Evolutionary conservation across 2,329 filamentous ascomycete genomes (phyloP).

Genomic region (Neofusicoccum kwambonambiense): DNA sequence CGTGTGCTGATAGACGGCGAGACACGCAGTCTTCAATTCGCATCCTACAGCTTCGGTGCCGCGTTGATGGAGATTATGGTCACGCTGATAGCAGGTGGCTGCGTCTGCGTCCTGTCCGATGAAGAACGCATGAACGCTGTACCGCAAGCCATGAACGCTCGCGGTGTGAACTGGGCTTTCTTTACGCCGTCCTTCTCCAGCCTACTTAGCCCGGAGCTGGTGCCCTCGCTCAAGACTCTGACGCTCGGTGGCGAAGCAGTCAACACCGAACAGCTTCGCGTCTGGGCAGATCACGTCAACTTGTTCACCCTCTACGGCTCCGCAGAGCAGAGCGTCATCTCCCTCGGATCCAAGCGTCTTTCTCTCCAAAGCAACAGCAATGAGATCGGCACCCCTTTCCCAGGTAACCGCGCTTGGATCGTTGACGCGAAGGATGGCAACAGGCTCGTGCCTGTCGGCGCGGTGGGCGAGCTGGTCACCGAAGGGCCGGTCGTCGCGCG

Average conservation of each 20-base stretch:
- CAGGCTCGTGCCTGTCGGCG: too few species aligned
- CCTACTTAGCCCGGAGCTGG: slow-evolving; percentile 34
- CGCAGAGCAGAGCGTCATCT: too few species aligned
- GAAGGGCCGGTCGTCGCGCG: too few species aligned
- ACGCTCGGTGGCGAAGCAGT: slow-evolving; percentile 34
- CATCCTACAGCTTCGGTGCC: slow-evolving; percentile 37
- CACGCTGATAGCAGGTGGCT: slow-evolving; percentile 34
- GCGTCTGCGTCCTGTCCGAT: slow-evolving; percentile 41
- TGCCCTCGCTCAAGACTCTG: slow-evolving; percentile 41
- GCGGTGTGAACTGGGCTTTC: slow-evolving; percentile 28
- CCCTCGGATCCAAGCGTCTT: too few species aligned
- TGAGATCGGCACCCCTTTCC: too few species aligned
- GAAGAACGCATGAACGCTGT: slow-evolving; percentile 40
- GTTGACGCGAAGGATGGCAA: too few species aligned
- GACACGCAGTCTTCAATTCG: slow-evolving; percentile 40
- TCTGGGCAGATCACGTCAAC: too few species aligned
- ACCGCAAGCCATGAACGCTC: too few species aligned
- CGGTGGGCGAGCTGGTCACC: too few species aligned
- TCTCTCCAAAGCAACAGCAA: too few species aligned
- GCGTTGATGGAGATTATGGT: slow-evolving; percentile 37
- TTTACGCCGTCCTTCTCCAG: slow-evolving; percentile 40
- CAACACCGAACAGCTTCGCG: background rate
- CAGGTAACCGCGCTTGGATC: too few species aligned
- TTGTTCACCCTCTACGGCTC: too few species aligned
- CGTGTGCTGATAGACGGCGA: slow-evolving; percentile 20